Base-by-base conservation (phyloP, 225 moss, liverwort and hornwort genomes). In the Sphagnum tenellum region DNA sequence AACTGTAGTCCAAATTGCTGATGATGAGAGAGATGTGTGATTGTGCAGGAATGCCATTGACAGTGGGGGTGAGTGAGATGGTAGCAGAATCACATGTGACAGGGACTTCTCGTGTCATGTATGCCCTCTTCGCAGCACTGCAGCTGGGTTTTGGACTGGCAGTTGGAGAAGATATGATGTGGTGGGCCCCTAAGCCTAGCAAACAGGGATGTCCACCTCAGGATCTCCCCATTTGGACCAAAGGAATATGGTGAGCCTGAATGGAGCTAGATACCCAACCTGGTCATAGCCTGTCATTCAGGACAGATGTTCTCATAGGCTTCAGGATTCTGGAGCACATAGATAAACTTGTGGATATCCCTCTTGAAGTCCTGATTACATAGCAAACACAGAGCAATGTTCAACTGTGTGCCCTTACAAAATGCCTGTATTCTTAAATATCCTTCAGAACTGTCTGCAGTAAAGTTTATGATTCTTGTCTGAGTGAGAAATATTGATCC, bases 1-100 rank as follows among this genome's bases (percentile, higher is more conserved):
- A 29, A 29, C 29, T 29, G 29, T 29, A 29, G 29, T 29, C 29
- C 29, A 29, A 29, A 29, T 29, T 29, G 29, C 29, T 29, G 29
- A 29, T 29, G 29, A 29, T 29, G 29, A 29, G 29, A 29, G 29
- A 29, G 29, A 29, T 29, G 63, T 47, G 63, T 8, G 65, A 61
- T 45, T 45, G 70, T 55, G 61, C 72, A 86, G 94, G 94, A 12
- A 75, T 95, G 76, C 72, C 82, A 7, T 75, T 95, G 12, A 88
- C 95, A 52, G 73, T 86, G 10, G 92, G 95, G 48, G 95, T 89
- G 64, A 95, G 92, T 67, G 95, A 95, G 73, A 95, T 95, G 95
- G 89, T 95, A 67, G 82, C 95, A 7, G 82, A 85, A 63, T 71
- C 92, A 14, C 92, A 86, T 60, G 89, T 92, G 53, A 89, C 92